Percentiles rank a stretch among this genome's conserved stretches.
Evolutionary conservation across 2,329 filamentous ascomycete genomes (phyloP).

Genomic region (Sodiomyces alkalinus): DNA sequence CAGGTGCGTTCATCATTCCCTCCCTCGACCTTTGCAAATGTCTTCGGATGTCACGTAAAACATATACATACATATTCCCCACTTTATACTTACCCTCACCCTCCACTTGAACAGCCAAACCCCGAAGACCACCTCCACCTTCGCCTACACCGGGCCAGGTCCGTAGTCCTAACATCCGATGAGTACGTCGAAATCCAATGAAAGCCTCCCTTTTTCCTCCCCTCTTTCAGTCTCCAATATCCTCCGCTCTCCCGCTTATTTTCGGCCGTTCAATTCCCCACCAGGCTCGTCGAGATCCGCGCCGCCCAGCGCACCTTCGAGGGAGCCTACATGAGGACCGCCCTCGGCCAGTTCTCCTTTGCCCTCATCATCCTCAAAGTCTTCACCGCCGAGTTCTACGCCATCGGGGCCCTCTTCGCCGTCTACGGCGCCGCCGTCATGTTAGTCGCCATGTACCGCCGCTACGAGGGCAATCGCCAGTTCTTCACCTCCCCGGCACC

Average conservation of each 20-base stretch:
- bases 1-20: conserved; percentile 7
- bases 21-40: not conserved
- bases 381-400: conserved; percentile 92
- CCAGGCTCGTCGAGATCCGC: conserved; percentile 74
- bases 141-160: conserved; percentile 69
- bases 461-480: conserved; percentile 83
- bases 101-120: conserved; percentile 33
- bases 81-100: too few relatives aligned
- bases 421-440: conserved; percentile 79
- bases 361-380: conserved; percentile 90
- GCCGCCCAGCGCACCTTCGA: conserved; percentile 95
- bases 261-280: not conserved
- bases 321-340: conserved; percentile 90
- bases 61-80: not conserved
- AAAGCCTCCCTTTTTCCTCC: too few relatives aligned
- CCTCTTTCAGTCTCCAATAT: not conserved
- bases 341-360: conserved; percentile 89
- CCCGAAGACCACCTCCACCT: conserved; percentile 63
- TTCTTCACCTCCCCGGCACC: conserved; percentile 71
- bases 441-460: conserved; percentile 67
- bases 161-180: conserved; percentile 62
- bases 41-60: not conserved
- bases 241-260: not conserved
- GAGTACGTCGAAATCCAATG: conserved; percentile 44
- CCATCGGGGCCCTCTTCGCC: conserved; percentile 90